phyloP scores from a whole-genome alignment of 371 early-diverging fungal species.

The Mortierella sp. region DNA sequence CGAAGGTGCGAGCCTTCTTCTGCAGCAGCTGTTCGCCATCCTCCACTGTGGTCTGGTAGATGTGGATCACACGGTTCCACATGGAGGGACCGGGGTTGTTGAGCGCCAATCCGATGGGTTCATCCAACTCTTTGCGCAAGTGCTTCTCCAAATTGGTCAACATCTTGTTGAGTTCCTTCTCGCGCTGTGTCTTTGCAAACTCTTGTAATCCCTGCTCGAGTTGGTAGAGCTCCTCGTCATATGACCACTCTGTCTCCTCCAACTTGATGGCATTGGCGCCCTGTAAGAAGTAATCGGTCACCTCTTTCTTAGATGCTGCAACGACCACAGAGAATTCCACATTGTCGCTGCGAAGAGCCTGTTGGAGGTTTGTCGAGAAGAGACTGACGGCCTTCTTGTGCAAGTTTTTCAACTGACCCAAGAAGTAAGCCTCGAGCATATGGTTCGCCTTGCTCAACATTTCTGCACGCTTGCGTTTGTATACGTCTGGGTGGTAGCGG shows the following conservation, averaged over 20 bases:
- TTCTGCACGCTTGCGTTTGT: conserved; percentile 85
- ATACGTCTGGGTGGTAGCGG: conserved; percentile 92
- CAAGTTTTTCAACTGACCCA: conserved; percentile 89
- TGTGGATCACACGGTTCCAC: conserved; percentile 78
- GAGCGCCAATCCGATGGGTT: conserved; percentile 75
- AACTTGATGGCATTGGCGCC: conserved; percentile 63
- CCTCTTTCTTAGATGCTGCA: conserved; percentile 24
- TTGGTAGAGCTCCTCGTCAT: conserved; percentile 69
- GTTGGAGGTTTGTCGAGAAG: conserved; percentile 70
- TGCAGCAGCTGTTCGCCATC: conserved; percentile 58
- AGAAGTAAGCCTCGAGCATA: conserved; percentile 79
- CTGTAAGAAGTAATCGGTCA: conserved; percentile 34
- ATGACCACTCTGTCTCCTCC: conserved; percentile 83
- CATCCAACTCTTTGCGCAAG: conserved; percentile 70
- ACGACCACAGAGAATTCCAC: conserved; percentile 33
- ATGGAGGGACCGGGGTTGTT: conserved; percentile 72
- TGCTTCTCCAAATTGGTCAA: conserved; percentile 72
- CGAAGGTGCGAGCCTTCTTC: conserved; percentile 55
- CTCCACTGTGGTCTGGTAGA: conserved; percentile 66
- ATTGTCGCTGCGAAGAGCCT: conserved; percentile 28
- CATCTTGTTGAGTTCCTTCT: conserved; percentile 85
- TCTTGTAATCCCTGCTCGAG: conserved; percentile 75
- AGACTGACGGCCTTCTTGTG: conserved; percentile 72
- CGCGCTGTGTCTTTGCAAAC: conserved; percentile 71
- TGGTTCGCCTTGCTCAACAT: conserved; percentile 81